Conservation (phyloP, 2,329 filamentous ascomycete species). For the Aspergillus eucalypticola region DNA sequence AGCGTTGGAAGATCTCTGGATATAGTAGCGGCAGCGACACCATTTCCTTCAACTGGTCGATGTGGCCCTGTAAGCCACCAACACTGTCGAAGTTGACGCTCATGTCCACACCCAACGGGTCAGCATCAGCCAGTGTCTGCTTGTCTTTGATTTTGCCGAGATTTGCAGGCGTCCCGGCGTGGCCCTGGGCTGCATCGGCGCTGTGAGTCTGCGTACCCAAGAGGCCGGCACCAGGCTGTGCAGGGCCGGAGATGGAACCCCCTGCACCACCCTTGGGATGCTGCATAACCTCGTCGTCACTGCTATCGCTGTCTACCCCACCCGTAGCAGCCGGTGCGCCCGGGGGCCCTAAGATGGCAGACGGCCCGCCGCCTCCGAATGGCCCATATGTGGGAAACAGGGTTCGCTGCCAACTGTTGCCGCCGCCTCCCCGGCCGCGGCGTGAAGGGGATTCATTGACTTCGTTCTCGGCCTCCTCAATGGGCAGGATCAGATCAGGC, state of each 20-base stretch:
- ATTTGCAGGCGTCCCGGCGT: slow-evolving; percentile 70
- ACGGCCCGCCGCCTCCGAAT: slow-evolving; percentile 77
- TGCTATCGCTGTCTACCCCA: slow-evolving; percentile 90
- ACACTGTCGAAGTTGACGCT: slow-evolving; percentile 94
- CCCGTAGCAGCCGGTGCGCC: slow-evolving; percentile 69
- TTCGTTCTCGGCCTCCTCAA: slow-evolving; percentile 74
- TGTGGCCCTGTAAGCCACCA: slow-evolving; percentile 87
- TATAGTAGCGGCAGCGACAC: slow-evolving; percentile 91
- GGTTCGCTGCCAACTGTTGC: slow-evolving; percentile 69
- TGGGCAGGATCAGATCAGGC: slow-evolving; percentile 67
- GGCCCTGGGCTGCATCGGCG: slow-evolving; percentile 56
- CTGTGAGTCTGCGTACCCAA: slow-evolving; percentile 59
- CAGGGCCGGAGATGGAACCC: slow-evolving; percentile 56
- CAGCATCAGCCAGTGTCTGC: slow-evolving; percentile 87
- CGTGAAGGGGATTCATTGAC: slow-evolving; percentile 68
- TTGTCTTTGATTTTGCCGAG: slow-evolving; percentile 92
- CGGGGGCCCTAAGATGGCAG: slow-evolving; percentile 71
- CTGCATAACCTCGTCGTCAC: slow-evolving; percentile 82
- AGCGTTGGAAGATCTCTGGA: slow-evolving; percentile 86
- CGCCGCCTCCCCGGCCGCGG: slow-evolving; percentile 63
- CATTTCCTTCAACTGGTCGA: slow-evolving; percentile 98
- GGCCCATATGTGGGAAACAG: slow-evolving; percentile 89
- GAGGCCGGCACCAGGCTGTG: slow-evolving; percentile 54
- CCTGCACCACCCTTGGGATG: slow-evolving; percentile 63
- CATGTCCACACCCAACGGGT: slow-evolving; percentile 89